These are phyloP conservation scores for Sherardia arvensis DNA, from an alignment of 257 asterid genomes.

Conservation along the genomic window DNA sequence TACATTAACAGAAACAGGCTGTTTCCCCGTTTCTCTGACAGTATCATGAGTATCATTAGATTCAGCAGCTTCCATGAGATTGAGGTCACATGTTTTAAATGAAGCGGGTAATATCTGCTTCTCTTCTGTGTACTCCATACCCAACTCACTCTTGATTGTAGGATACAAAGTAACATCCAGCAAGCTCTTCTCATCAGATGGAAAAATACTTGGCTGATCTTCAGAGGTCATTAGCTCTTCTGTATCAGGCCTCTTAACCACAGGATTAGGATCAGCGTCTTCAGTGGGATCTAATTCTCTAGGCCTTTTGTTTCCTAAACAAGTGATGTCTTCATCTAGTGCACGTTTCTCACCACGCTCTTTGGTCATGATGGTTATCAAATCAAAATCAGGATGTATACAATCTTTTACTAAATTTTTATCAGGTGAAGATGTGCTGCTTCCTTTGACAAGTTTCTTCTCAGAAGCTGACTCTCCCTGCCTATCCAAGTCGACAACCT, in stretches of 20 bases:
- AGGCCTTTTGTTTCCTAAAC: slow-evolving; percentile 42
- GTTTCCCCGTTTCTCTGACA: slow-evolving; percentile 29
- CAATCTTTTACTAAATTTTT: slow-evolving; percentile 26
- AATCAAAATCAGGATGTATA: slow-evolving; percentile 35
- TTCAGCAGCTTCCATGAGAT: slow-evolving; percentile 65
- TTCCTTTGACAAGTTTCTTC: slow-evolving; percentile 25
- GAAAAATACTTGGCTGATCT: slow-evolving; percentile 18
- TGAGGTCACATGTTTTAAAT: slow-evolving; percentile 81
- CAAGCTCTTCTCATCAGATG: slow-evolving; percentile 41
- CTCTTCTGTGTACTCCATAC: slow-evolving; percentile 41
- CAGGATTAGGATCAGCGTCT: slow-evolving; percentile 27
- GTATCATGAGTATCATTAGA: slow-evolving; percentile 39
- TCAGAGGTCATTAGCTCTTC: slow-evolving; percentile 38
- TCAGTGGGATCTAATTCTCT: slow-evolving; percentile 34
- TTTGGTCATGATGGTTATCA: slow-evolving; percentile 24
- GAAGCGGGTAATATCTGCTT: slow-evolving; percentile 60
- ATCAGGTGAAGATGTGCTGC: slow-evolving; percentile 22
- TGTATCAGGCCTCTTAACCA: slow-evolving; percentile 28
- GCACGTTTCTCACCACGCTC: slow-evolving; percentile 55
- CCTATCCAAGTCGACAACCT: slow-evolving; percentile 24
- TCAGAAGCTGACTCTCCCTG: slow-evolving; percentile 19
- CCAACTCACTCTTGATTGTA: slow-evolving; percentile 25
- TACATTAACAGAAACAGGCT: slow-evolving; percentile 40
- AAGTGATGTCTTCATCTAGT: slow-evolving; percentile 29
- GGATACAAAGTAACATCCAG: slow-evolving; percentile 41